These are phyloP conservation scores for Medicago arabica DNA, from an alignment of 306 rosid genomes.

Conservation along the genomic window DNA sequence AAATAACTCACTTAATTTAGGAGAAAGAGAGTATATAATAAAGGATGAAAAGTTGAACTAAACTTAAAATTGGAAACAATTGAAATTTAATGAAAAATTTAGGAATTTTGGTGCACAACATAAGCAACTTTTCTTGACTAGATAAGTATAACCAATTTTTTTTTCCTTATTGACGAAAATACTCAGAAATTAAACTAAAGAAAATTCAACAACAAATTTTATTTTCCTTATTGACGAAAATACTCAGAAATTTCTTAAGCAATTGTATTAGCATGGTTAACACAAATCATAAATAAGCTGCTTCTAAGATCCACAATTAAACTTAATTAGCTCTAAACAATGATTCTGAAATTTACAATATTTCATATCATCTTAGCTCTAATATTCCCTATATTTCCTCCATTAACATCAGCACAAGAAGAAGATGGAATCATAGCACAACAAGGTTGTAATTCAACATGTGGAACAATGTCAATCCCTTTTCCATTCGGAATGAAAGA, in stretches of 20 bases:
- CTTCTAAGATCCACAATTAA: not conserved
- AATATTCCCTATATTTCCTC: not conserved
- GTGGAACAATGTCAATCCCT: constrained; percentile 42
- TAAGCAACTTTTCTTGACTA: too few relatives aligned
- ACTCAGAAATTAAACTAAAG: not conserved
- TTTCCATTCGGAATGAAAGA: constrained; percentile 55
- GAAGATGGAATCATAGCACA: not conserved
- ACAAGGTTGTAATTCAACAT: constrained; percentile 31
- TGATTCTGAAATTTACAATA: constrained; percentile 28
- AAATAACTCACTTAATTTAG: too few relatives aligned
- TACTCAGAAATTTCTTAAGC: not conserved
- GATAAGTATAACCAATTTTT: not conserved
- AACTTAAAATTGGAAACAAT: too few relatives aligned
- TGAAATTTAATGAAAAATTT: too few relatives aligned
- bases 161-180: not conserved
- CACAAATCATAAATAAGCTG: not conserved
- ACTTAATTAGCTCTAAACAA: not conserved
- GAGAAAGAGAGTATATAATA: too few relatives aligned
- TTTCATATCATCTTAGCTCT: not conserved
- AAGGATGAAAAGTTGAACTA: too few relatives aligned
- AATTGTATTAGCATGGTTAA: not conserved
- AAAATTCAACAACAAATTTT: not conserved
- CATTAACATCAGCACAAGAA: not conserved
- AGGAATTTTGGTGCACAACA: too few relatives aligned
- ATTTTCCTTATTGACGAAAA: not conserved